These are phyloP conservation scores for Teratosphaeriaceae sp. DNA, from an alignment of 2,329 filamentous ascomycete species.

Conservation along the genomic window DNA sequence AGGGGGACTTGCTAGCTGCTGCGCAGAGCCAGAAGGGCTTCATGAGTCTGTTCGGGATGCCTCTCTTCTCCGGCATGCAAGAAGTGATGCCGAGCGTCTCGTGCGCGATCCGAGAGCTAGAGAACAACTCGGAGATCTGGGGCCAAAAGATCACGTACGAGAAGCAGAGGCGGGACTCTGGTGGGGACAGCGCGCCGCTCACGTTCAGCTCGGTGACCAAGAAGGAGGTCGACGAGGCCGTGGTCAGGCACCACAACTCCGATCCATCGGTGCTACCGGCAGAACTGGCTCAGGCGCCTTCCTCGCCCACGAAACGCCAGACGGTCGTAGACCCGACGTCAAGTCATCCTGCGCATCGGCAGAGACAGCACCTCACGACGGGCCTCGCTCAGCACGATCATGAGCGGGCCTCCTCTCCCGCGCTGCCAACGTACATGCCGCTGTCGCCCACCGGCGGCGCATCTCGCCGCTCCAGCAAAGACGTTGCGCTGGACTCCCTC, in stretches of 20 bases:
- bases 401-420: conserved; percentile 20
- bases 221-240: conserved; percentile 25
- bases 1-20: conserved; percentile 75
- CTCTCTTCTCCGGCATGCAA: conserved; percentile 80
- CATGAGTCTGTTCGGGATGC: conserved; percentile 92
- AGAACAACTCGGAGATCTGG: conserved; percentile 70
- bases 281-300: conserved; percentile 15
- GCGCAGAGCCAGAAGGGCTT: conserved; percentile 88
- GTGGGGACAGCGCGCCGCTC: conserved; percentile 17
- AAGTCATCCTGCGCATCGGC: conserved; percentile 19
- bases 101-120: conserved; percentile 77
- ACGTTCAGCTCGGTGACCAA: conserved; percentile 25
- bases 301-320: conserved; percentile 16
- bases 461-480: conserved; percentile 30
- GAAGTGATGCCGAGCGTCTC: conserved; percentile 79
- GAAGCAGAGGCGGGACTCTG: conserved; percentile 40
- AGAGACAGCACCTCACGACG: conserved; percentile 18
- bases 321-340: conserved; percentile 11
- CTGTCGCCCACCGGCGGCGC: conserved; percentile 19
- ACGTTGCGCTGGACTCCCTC: conserved; percentile 29
- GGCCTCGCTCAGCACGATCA: conserved; percentile 16
- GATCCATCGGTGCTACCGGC: conserved; percentile 21
- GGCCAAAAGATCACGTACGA: conserved; percentile 60
- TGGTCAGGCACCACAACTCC: conserved; percentile 21
- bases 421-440: conserved; percentile 14